Base-by-base conservation (phyloP, 176 grass and related monocot genomes). In the Rhynchospora pubera region DNA sequence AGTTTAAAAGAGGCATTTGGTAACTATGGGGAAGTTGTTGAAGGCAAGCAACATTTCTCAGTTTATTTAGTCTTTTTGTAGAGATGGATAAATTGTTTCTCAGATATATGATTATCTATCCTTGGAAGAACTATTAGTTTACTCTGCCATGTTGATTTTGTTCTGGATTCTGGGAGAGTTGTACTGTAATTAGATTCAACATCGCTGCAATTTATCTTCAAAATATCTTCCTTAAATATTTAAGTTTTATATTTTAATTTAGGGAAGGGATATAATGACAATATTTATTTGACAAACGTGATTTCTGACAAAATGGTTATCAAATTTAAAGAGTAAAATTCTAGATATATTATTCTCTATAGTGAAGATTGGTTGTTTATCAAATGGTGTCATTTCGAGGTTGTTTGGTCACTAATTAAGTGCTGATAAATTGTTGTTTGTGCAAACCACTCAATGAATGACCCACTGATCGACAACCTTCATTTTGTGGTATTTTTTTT, bases 1-100 rank as follows among this genome's bases (percentile, higher is more conserved):
- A 78, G 84, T 84, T 79, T 96, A 19, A 87, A 8, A 66, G 84
- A 99, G 0, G 62, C 80, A 5, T 99, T 99, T 85, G 62, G 23
- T 76, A 85, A 82, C 79, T 99, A 89, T 85, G 97, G 97, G 46
- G 48, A 93, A 90, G 85, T 99, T 68, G 12, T 91, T 65, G 96
- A 99, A 89, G 91, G 96, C 85, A 86, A 61, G 18, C 18, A 44
- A 0, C 5, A 62, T 57, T 59, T 50, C 6, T 10, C 15, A 50
- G 3, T 73, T 28, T 65, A 10, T 9, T 13, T 69, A 42, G 78
- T 3, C 1, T 53, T 73, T 53, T 30, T 50, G 12, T 1, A n/a
- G 18, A 48, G n/a, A n/a, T n/a, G n/a, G n/a, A n/a, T n/a, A n/a
- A n/a, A n/a, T n/a, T 77, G 50, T 74, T 7, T 19, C 26, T 77